Conservation (phyloP, 1,284 basidiomycete species). For the Pholiota adiposa region DNA sequence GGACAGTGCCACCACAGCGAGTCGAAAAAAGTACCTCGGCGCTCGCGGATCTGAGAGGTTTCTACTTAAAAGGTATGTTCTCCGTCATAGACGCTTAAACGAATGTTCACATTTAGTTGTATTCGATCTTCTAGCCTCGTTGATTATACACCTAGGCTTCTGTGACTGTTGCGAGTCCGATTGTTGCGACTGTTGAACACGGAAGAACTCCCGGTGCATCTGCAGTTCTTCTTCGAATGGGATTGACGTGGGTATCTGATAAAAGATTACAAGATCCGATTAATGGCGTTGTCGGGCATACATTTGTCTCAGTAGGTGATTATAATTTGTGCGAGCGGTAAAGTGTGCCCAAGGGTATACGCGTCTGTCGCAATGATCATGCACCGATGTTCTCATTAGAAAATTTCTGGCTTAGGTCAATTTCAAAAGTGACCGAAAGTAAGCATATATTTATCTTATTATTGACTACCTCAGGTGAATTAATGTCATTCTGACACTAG, state of each 20-base stretch:
- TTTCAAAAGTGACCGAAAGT: neutral
- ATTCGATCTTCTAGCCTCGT: no score
- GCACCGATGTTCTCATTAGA: neutral
- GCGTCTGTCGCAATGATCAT: slow-evolving; percentile 5
- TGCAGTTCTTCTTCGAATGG: neutral
- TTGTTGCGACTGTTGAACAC: neutral
- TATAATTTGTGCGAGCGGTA: neutral
- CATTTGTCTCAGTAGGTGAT: neutral
- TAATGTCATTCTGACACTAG: neutral
- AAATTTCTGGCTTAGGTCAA: neutral
- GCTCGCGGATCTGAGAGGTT: no score
- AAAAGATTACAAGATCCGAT: neutral
- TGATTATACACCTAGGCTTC: no score
- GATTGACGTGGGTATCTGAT: neutral
- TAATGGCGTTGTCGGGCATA: neutral
- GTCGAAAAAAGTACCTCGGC: no score
- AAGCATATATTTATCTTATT: neutral
- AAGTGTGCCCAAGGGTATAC: neutral
- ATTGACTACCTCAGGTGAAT: neutral
- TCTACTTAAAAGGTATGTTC: no score
- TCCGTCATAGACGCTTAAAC: neutral
- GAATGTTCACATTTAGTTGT: neutral
- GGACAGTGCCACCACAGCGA: neutral
- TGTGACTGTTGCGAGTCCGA: no score
- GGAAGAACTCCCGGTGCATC: neutral